phyloP scores from a whole-genome alignment of 441 rosid genomes.

The Croton laevigatus region DNA sequence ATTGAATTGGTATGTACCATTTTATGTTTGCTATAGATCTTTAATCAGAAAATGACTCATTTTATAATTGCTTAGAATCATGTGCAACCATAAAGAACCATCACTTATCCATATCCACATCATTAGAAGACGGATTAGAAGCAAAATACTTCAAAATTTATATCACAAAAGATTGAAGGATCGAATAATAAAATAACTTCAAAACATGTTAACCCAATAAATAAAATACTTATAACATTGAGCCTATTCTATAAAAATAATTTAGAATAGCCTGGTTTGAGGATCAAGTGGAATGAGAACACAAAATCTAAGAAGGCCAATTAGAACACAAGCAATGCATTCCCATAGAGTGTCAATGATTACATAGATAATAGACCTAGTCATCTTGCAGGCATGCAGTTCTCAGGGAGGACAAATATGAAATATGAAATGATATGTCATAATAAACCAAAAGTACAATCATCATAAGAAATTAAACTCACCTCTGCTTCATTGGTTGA shows the following conservation, averaged over 20 bases:
- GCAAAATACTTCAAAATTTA: neutral
- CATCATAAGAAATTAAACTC: conserved; percentile 1
- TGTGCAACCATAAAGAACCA: neutral
- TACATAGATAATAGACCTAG: neutral
- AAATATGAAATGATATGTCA: neutral
- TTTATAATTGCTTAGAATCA: neutral
- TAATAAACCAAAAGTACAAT: conserved; percentile 16
- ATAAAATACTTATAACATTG: neutral
- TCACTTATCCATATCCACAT: neutral
- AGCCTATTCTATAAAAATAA: neutral
- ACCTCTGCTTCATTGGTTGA: conserved; percentile 95
- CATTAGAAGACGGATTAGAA: neutral
- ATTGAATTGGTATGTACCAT: neutral
- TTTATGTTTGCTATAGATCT: neutral
- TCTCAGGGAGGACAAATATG: neutral
- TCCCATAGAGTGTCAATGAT: neutral
- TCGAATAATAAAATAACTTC: neutral
- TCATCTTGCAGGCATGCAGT: neutral
- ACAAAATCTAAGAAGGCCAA: neutral
- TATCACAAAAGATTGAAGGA: neutral
- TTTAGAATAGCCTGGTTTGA: neutral
- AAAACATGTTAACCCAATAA: neutral
- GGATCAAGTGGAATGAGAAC: neutral
- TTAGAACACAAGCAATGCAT: neutral
- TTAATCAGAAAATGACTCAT: neutral